Evolutionary conservation across 2,329 filamentous ascomycete genomes (phyloP), one percentile per base, ranked within the genome.

Genomic region (Talaromyces sp.): DNA sequence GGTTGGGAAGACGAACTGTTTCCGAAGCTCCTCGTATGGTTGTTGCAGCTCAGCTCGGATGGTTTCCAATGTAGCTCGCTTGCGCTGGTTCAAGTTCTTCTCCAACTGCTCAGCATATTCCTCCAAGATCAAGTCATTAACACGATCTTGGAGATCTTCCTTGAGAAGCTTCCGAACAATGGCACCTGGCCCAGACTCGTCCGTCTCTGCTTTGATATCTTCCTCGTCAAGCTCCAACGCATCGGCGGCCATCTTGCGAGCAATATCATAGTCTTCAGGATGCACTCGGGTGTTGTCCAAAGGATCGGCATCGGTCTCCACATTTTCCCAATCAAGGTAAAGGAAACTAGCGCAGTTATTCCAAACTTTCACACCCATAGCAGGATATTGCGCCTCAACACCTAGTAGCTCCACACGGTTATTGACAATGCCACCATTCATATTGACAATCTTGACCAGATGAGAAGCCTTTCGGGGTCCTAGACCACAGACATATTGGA

Each of bases 281-380:
- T 99, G 94, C 17, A 99, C 91, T 78, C 94, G 89, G 48, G 94
- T 99, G 70, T 94, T 96, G 75, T 99, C 94, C 25, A 99, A 81
- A 59, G 95, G 96, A 70, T 99, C 94, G 0, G 92, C 90, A 13
- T 89, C 83, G 1, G 87, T 82, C 65, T 90, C 91, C 13, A 87
- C 85, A n/a, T 85, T 81, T 63, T 97, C 92, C 68, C 91, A 97
- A 56, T 89, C 86, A 60, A 99, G 89, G 69, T 86, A 95, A 36
- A 99, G 77, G 77, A 97, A 97, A 77, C 92, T 97, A 58, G 94
- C 92, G 69, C 91, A 97, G 72, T 99, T 99, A 72, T 91, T 91
- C 87, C 91, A 99, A 22, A 97, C 91, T 63, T 89, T 88, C 11
- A 91, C 88, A 1, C 91, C 91, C 67, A 97, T 90, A 3, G 94